phyloP scores from a whole-genome alignment of 331 rosid genomes.

The Phaseolus coccineus region DNA sequence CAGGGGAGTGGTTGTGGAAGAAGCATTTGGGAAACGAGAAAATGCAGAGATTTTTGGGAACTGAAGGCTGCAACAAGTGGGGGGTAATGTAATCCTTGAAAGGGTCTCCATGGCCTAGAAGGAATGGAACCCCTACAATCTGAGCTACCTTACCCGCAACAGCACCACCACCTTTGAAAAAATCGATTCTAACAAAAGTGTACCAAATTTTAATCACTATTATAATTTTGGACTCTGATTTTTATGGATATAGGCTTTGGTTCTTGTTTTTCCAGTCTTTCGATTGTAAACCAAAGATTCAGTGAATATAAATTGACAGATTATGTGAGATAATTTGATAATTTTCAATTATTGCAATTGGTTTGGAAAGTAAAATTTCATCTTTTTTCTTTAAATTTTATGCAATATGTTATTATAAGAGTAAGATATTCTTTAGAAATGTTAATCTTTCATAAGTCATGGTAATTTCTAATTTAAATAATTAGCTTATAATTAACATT shows the following conservation, averaged over 20 bases:
- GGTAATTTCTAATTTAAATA: background rate
- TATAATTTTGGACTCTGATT: background rate
- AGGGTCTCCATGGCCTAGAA: slow-evolving; percentile 60
- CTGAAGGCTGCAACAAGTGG: slow-evolving; percentile 40
- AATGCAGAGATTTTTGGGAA: slow-evolving; percentile 50
- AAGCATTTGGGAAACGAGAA: slow-evolving; percentile 47
- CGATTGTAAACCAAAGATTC: background rate
- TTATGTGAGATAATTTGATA: background rate
- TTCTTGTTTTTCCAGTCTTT: background rate
- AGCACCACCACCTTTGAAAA: background rate
- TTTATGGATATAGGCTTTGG: background rate
- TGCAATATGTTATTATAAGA: background rate
- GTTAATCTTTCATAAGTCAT: background rate
- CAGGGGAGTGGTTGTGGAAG: slow-evolving; percentile 34
- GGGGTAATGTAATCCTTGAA: slow-evolving; percentile 54
- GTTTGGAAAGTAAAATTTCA: background rate
- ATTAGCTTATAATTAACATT: background rate
- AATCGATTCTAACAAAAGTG: background rate
- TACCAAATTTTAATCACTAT: background rate
- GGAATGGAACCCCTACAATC: background rate
- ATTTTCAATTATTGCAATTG: background rate
- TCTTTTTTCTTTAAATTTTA: background rate
- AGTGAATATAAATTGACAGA: too few relatives aligned
- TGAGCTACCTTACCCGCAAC: slow-evolving; percentile 15
- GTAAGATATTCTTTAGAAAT: background rate